Evolutionary conservation across 768 basidiomycete species (phyloP), one percentile per base, ranked within the genome.

Genomic region (Xerocomellus chrysenteron): DNA sequence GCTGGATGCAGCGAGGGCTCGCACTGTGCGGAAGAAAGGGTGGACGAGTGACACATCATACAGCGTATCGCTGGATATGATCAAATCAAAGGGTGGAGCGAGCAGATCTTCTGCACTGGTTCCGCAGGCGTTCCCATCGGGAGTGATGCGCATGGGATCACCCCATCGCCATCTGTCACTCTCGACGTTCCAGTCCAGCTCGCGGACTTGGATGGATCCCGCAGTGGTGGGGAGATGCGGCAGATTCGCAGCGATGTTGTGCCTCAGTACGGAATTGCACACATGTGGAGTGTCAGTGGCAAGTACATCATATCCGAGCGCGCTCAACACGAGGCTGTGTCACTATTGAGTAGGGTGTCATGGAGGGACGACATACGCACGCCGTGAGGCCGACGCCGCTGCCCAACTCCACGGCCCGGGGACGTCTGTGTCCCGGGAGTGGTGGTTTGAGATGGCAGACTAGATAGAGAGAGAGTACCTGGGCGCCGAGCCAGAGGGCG

Each of bases 41-140:
- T 76, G 66, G 35, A 86, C 71, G 45, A 94, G 84, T 4, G 79
- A 73, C 3, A 76, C 64, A 28, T 76, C 68, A 69, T 94, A 95
- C 39, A 94, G 74, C 0, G 94, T 95, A 71, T 96, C 94, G 50
- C 93, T 86, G 12, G 91, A 84, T 50, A 89, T 69, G 60, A 97
- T 85, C 62, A 93, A 77, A 71, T 92, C 86, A 74, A 87, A 89
- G 1, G 85, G 85, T 9, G 85, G 82, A 17, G 62, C 61, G 14
- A 83, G 75, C 42, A 63, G 42, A 37, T 60, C 47, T 17, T 54
- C 58, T 62, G 56, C 49, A 33, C 52, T 24, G 64, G 58, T n/a
- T 62, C 58, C 55, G 42, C 47, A 3, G 16, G 59, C 49, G 51
- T 68, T 57, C 24, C 70, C 74, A 2, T 76, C 77, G 69, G 62